These are phyloP conservation scores for Neopestalotiopsis sp. DNA, from an alignment of 2,329 filamentous ascomycete genomes.

Conservation along the genomic window DNA sequence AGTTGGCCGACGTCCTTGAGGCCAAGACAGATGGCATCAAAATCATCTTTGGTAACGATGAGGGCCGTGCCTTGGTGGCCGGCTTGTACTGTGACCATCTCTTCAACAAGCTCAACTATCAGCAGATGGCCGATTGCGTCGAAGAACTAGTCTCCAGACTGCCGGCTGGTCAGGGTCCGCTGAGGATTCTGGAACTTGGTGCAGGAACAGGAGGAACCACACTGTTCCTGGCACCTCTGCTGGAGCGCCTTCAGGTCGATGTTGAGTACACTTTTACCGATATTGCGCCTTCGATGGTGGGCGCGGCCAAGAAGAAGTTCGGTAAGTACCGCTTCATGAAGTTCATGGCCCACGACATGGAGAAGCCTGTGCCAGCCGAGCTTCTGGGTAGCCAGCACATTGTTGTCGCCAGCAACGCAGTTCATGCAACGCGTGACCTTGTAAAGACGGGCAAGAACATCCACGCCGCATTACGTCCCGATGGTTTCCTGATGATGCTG, in stretches of 20 bases:
- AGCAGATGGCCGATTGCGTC: slow-evolving; percentile 37
- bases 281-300: slow-evolving; percentile 27
- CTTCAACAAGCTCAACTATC: slow-evolving; percentile 35
- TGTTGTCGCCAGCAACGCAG: slow-evolving; percentile 39
- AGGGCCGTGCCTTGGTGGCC: slow-evolving; percentile 41
- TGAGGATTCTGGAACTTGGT: slow-evolving; percentile 40
- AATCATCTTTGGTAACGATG: slow-evolving; percentile 43
- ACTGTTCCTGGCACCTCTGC: no score
- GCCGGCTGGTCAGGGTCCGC: slow-evolving; percentile 14
- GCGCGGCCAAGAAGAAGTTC: slow-evolving; percentile 39
- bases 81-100: slow-evolving; percentile 42
- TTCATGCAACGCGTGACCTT: slow-evolving; percentile 40
- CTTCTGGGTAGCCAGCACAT: slow-evolving; percentile 32
- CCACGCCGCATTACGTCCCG: slow-evolving; percentile 32
- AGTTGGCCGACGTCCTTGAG: slow-evolving; percentile 23
- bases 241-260: no score
- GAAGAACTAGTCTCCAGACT: slow-evolving; percentile 21
- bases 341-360: slow-evolving; percentile 14
- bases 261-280: no score
- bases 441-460: slow-evolving; percentile 29
- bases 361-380: slow-evolving; percentile 12
- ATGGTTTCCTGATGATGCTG: slow-evolving; percentile 40
- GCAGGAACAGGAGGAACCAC: no score
- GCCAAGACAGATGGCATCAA: slow-evolving; percentile 43
- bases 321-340: slow-evolving; percentile 33